These are phyloP conservation scores for Candida tropicalis DNA, from an alignment of 1,139 yeast genomes.

Conservation along the genomic window DNA sequence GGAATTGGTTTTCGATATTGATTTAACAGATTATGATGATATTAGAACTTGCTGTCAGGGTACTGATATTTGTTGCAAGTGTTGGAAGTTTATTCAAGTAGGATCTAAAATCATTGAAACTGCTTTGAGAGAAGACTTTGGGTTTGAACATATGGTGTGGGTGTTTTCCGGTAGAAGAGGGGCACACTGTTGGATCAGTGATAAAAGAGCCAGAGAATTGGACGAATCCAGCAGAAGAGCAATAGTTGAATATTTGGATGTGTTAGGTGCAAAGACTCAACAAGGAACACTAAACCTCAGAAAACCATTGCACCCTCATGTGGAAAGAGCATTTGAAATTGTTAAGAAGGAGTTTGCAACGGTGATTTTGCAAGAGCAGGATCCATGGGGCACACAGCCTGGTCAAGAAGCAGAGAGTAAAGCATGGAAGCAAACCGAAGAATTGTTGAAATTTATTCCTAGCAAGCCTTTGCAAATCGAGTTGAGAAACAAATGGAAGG, in stretches of 20 bases:
- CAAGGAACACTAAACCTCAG: constrained; percentile 49
- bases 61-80: constrained; percentile 80
- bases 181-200: constrained; percentile 98
- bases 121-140: constrained; percentile 84
- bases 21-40: constrained; percentile 94
- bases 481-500: constrained; percentile 51
- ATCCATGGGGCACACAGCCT: constrained; percentile 62
- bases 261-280: constrained; percentile 56
- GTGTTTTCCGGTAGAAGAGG: constrained; percentile 99
- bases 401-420: constrained; percentile 18
- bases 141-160: constrained; percentile 86
- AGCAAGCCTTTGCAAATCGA: constrained; percentile 59
- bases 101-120: constrained; percentile 76
- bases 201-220: constrained; percentile 71
- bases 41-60: constrained; percentile 92
- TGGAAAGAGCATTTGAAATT: constrained; percentile 71
- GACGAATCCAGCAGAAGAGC: constrained; percentile 77
- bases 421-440: constrained; percentile 49
- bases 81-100: constrained; percentile 94
- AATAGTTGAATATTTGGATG: constrained; percentile 80
- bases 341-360: constrained; percentile 65
- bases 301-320: constrained; percentile 89
- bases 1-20: constrained; percentile 94
- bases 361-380: constrained; percentile 76
- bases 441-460: constrained; percentile 61